Evolutionary conservation across 1,139 yeast species (phyloP).

Genomic region (Groenewaldozyma auringiensis): DNA sequence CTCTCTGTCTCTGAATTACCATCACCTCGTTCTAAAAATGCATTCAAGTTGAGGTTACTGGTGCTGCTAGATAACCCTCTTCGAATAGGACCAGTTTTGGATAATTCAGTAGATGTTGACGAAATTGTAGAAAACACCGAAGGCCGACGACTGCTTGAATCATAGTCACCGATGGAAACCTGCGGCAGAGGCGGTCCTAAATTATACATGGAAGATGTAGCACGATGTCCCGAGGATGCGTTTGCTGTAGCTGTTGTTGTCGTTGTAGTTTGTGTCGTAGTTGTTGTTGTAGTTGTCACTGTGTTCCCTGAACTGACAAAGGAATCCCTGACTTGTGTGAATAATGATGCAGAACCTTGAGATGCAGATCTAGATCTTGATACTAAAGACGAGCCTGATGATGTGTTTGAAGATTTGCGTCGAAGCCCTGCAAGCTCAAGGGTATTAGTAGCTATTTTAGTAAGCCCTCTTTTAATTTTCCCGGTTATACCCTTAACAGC

Average conservation of each 20-base stretch:
- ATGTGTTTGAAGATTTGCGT: slow-evolving; percentile 19
- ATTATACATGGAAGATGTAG: slow-evolving; percentile 1
- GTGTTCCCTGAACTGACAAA: background rate
- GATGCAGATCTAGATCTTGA: slow-evolving; percentile 12
- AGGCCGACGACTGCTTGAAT: background rate
- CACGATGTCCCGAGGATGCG: background rate
- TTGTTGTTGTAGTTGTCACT: background rate
- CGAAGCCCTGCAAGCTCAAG: slow-evolving; percentile 37
- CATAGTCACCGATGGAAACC: background rate
- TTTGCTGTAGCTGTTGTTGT: background rate
- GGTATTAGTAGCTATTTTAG: slow-evolving; percentile 40
- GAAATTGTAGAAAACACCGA: slow-evolving; percentile 4
- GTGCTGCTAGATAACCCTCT: slow-evolving; percentile 10
- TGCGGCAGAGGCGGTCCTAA: background rate
- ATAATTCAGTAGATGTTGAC: slow-evolving; percentile 4
- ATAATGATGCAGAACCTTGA: background rate
- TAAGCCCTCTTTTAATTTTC: slow-evolving; percentile 51
- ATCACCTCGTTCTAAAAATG: slow-evolving; percentile 14
- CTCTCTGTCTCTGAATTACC: too few species aligned
- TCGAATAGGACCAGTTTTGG: background rate
- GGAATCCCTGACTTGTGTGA: background rate
- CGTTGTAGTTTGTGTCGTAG: background rate
- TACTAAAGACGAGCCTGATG: slow-evolving; percentile 7
- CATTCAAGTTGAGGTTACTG: slow-evolving; percentile 20
- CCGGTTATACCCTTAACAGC: slow-evolving; percentile 79